A percentile compares a stretch with the other conserved stretches of the same genome.
These are phyloP conservation scores for Hygrophoropsis aurantiaca DNA, from an alignment of 768 basidiomycete genomes.

Conservation along the genomic window DNA sequence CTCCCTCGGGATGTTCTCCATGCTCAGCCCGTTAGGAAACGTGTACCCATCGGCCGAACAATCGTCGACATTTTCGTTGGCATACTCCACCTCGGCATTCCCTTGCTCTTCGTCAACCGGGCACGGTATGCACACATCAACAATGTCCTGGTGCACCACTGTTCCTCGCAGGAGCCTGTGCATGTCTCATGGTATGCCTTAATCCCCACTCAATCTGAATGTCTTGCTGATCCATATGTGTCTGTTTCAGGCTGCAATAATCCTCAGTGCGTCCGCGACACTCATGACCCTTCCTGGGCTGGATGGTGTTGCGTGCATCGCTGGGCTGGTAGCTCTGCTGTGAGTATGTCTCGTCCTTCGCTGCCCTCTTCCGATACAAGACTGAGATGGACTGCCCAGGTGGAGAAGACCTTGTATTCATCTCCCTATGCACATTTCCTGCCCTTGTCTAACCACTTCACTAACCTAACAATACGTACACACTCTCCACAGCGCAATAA, in stretches of 20 bases:
- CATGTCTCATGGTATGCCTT: slow-evolving; percentile 59
- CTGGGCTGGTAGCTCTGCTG: slow-evolving; percentile 68
- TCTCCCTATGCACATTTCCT: slow-evolving; percentile 35
- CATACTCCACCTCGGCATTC: slow-evolving; percentile 73
- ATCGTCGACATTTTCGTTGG: slow-evolving; percentile 60
- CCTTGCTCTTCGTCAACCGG: slow-evolving; percentile 69
- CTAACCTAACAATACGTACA: slow-evolving; percentile 7
- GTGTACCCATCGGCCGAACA: slow-evolving; percentile 45
- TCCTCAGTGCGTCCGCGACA: slow-evolving; percentile 79
- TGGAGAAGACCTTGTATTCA: slow-evolving; percentile 58
- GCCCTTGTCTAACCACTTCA: not conserved
- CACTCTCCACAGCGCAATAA: slow-evolving; percentile 43
- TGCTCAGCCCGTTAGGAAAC: slow-evolving; percentile 19
- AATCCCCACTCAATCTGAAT: not conserved
- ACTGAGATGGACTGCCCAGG: slow-evolving; percentile 53
- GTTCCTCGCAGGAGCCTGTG: slow-evolving; percentile 64
- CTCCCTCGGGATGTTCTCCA: slow-evolving; percentile 53
- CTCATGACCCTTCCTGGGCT: slow-evolving; percentile 78
- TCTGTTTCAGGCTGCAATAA: slow-evolving; percentile 66
- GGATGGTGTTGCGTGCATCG: slow-evolving; percentile 60
- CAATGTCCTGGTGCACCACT: slow-evolving; percentile 53
- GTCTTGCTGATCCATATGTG: slow-evolving; percentile 11
- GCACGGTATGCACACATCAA: slow-evolving; percentile 47
- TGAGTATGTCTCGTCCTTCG: slow-evolving; percentile 67
- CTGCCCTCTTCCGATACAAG: slow-evolving; percentile 71